Percentiles rank a stretch among this genome's conserved stretches.
Evolutionary conservation across 1,284 basidiomycete genomes (phyloP).

Genomic region (Ganoderma sinense): DNA sequence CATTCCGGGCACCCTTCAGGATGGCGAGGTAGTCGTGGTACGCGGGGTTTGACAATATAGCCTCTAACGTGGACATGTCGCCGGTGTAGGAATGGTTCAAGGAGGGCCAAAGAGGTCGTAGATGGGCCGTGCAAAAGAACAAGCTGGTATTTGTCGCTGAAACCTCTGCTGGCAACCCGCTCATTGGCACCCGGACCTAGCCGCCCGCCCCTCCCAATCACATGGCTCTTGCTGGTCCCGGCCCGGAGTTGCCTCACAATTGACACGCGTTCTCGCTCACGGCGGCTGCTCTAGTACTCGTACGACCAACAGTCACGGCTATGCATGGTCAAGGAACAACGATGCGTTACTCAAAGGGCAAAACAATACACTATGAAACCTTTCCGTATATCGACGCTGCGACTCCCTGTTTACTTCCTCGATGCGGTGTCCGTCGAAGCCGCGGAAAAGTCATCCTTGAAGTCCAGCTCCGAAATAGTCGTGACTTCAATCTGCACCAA

Average conservation of each 20-base stretch:
- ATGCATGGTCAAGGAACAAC: neutral
- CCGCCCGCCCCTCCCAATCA: slow-evolving; percentile 1
- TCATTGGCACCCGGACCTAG: neutral
- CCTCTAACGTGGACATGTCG: slow-evolving; percentile 40
- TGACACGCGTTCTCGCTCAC: neutral
- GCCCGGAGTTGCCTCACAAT: neutral
- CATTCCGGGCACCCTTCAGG: slow-evolving; percentile 95
- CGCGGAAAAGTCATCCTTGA: slow-evolving; percentile 50
- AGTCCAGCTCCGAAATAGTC: slow-evolving; percentile 44
- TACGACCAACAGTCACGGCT: too few species aligned
- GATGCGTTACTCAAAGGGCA: neutral
- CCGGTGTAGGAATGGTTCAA: slow-evolving; percentile 5
- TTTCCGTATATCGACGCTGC: neutral
- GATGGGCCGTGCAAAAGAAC: slow-evolving; percentile 6
- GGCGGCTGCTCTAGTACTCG: too few species aligned
- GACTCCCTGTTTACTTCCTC: slow-evolving; percentile 10
- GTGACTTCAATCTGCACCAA: slow-evolving; percentile 48
- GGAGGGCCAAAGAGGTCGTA: slow-evolving; percentile 5
- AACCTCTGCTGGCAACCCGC: slow-evolving; percentile 11
- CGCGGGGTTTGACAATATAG: slow-evolving; percentile 67
- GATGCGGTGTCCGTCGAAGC: slow-evolving; percentile 23
- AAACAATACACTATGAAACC: neutral
- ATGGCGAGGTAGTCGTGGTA: slow-evolving; percentile 93
- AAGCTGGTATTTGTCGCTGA: slow-evolving; percentile 15
- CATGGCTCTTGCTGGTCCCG: neutral